Percentiles rank a stretch among this genome's conserved stretches.
Evolutionary conservation across 371 early-diverging fungal genomes (phyloP).

Genomic region (Mucor mucedo): DNA sequence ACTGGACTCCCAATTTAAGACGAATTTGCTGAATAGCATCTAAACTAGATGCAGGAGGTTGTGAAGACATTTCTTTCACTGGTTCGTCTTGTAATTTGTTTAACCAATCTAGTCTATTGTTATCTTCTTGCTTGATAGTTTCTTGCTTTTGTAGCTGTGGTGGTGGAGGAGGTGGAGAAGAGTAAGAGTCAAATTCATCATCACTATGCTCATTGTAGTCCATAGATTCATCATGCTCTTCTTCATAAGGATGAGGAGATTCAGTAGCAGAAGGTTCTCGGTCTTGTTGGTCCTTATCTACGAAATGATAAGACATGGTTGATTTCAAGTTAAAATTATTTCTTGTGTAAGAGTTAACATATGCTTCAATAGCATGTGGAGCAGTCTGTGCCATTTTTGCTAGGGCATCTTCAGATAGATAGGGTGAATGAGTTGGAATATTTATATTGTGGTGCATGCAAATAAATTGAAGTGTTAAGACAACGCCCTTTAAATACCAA

Average conservation of each 20-base stretch:
- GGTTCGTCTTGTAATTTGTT: no score
- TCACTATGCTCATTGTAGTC: not conserved
- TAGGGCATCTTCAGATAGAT: constrained; percentile 36
- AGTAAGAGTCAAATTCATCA: not conserved
- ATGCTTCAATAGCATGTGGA: constrained; percentile 47
- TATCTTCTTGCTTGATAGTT: not conserved
- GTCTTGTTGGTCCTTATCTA: constrained; percentile 14
- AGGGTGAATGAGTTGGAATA: constrained; percentile 50
- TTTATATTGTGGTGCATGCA: constrained; percentile 44
- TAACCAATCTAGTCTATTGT: not conserved
- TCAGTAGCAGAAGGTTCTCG: not conserved
- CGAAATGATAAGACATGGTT: constrained; percentile 43
- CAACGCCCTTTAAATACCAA: constrained; percentile 57
- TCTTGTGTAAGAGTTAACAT: constrained; percentile 47
- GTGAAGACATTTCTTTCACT: not conserved
- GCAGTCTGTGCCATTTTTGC: constrained; percentile 37
- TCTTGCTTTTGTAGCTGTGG: not conserved
- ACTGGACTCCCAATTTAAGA: constrained; percentile 35
- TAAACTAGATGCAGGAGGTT: constrained; percentile 30
- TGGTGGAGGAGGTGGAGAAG: not conserved
- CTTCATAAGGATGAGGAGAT: not conserved
- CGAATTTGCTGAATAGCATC: constrained; percentile 44
- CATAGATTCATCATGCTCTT: constrained; percentile 11
- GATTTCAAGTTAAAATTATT: constrained; percentile 43
- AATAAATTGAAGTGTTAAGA: constrained; percentile 56